phyloP scores from a whole-genome alignment of 139 green algal genomes.

The Haematococcus lacustris region DNA sequence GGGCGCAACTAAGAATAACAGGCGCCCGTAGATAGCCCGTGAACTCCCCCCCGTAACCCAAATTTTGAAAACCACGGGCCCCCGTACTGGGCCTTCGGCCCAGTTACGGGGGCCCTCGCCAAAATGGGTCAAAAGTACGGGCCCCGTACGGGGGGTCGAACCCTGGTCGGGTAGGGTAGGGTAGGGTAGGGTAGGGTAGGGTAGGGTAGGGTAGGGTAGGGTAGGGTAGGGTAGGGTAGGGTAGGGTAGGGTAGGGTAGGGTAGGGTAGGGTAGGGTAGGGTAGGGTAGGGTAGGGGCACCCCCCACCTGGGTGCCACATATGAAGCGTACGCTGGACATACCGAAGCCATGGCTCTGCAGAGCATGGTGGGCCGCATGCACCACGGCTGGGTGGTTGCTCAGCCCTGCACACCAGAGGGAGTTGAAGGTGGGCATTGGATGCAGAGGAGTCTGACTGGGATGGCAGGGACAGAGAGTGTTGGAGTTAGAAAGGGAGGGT shows the following conservation, averaged over 20 bases:
- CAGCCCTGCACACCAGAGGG: slow-evolving; percentile 40
- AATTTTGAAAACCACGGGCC: no score
- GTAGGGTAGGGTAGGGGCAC: background rate
- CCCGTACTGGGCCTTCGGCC: no score
- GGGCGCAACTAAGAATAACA: no score
- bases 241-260: background rate
- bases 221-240: background rate
- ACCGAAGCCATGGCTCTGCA: slow-evolving; percentile 56
- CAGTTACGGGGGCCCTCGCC: no score
- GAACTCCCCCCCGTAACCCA: no score
- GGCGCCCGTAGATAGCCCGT: no score
- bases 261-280: background rate
- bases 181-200: background rate
- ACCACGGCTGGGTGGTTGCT: slow-evolving; percentile 52
- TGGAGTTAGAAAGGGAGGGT: no score
- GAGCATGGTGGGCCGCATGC: slow-evolving; percentile 35
- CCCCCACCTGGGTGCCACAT: slow-evolving; percentile 45
- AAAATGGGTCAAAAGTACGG: no score
- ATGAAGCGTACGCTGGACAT: slow-evolving; percentile 63
- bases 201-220: background rate
- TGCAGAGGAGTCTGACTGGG: no score
- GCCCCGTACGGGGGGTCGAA: no score
- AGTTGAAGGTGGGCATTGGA: no score
- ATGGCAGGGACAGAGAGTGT: no score
- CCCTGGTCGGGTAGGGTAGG: background rate